Conservation (phyloP, 2,329 filamentous ascomycete genomes). For the Paracorniculantispora psalliotae region DNA sequence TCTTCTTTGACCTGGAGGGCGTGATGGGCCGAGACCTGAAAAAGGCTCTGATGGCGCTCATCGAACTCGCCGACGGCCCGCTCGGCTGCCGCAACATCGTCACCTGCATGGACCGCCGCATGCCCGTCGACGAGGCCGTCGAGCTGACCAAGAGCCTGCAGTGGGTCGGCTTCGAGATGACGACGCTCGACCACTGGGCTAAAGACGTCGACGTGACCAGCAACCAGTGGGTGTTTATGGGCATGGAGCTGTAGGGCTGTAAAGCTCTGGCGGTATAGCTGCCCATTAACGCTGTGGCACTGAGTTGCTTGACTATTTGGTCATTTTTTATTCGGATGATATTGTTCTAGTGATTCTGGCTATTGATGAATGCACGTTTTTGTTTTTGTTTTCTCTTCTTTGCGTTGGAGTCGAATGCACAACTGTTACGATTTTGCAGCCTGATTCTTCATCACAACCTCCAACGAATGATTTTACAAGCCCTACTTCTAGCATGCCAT, state of each 20-base stretch:
- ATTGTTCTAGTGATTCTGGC: constrained; percentile 16
- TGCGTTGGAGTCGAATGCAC: neutral
- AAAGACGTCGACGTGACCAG: constrained; percentile 62
- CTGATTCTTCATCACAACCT: neutral
- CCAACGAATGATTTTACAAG: neutral
- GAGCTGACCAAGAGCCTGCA: constrained; percentile 75
- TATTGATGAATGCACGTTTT: constrained; percentile 4
- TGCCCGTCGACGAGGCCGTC: constrained; percentile 57
- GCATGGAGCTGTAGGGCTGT: constrained; percentile 69
- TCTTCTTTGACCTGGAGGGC: constrained; percentile 72
- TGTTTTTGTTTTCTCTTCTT: neutral
- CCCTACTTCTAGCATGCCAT: neutral
- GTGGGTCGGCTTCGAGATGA: constrained; percentile 88
- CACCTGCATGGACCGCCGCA: constrained; percentile 72
- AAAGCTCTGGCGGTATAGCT: too few species aligned
- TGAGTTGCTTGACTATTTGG: neutral
- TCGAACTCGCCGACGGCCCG: constrained; percentile 76
- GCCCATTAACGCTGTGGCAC: too few species aligned
- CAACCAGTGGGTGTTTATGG: constrained; percentile 77
- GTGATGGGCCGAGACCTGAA: constrained; percentile 75
- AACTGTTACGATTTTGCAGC: constrained; percentile 17
- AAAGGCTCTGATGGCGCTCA: constrained; percentile 85
- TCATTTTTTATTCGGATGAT: constrained; percentile 8
- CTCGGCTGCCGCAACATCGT: constrained; percentile 74
- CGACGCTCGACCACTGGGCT: constrained; percentile 73